Percentiles rank a stretch among this genome's conserved stretches.
phyloP scores from a whole-genome alignment of 2,329 filamentous ascomycete species.

The Talaromyces atroroseus region DNA sequence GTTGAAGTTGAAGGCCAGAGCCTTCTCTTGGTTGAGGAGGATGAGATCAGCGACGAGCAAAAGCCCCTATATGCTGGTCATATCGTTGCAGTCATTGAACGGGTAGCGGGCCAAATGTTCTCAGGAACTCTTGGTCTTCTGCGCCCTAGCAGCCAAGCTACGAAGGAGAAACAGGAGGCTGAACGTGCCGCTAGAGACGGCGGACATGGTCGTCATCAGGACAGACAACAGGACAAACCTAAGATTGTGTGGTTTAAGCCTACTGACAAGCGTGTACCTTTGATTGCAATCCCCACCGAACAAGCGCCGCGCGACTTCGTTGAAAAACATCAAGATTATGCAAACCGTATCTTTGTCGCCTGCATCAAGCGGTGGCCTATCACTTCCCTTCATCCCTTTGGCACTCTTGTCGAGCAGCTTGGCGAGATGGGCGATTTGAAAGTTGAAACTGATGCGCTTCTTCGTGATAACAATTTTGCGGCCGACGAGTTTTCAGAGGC shows the following conservation, averaged over 20 bases:
- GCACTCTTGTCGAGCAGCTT: constrained; percentile 92
- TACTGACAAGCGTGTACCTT: constrained; percentile 94
- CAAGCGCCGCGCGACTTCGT: constrained; percentile 97
- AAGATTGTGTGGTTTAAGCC: constrained; percentile 99
- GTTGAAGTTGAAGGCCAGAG: constrained; percentile 98
- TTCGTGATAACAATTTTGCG: constrained; percentile 97
- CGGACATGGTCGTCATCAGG: constrained; percentile 63
- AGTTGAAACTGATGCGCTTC: constrained; percentile 93
- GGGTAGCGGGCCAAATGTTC: constrained; percentile 97
- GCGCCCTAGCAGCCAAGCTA: constrained; percentile 94
- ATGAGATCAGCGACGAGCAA: constrained; percentile 97
- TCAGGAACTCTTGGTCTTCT: constrained; percentile 91
- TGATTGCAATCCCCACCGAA: constrained; percentile 97
- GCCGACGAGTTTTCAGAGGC: constrained; percentile 97
- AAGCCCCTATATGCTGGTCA: constrained; percentile 97
- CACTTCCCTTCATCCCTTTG: constrained; percentile 97
- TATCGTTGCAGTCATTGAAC: constrained; percentile 94
- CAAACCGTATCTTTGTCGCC: constrained; percentile 95
- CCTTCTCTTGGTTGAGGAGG: constrained; percentile 91
- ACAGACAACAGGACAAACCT: constrained; percentile 88
- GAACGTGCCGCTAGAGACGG: constrained; percentile 90
- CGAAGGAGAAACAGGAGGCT: constrained; percentile 98
- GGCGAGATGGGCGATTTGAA: constrained; percentile 96
- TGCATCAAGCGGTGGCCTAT: constrained; percentile 99
- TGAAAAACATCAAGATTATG: constrained; percentile 96